Conservation (phyloP, 225 moss, liverwort and hornwort genomes). For the Pseudisothecium myosuroides region DNA sequence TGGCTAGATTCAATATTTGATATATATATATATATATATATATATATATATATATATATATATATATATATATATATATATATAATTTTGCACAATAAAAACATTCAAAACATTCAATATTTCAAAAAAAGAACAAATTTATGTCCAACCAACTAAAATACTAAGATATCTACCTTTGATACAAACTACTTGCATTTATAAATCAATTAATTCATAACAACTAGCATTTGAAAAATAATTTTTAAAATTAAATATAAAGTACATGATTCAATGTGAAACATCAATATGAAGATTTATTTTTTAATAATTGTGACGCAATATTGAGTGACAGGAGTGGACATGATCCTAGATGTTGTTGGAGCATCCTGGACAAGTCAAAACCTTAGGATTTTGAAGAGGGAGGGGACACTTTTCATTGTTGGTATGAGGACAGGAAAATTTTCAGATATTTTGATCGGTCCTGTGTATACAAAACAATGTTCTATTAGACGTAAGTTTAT, state of each 20-base stretch:
- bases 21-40: no score
- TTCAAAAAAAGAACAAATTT: background rate
- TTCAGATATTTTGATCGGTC: conserved; percentile 42
- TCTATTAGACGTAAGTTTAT: conserved; percentile 31
- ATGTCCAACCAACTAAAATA: background rate
- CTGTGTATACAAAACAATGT: conserved; percentile 41
- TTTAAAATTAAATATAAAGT: background rate
- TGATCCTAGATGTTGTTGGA: conserved; percentile 71
- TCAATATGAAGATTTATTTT: background rate
- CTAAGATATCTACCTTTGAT: background rate
- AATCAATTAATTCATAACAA: background rate
- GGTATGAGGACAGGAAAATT: conserved; percentile 36
- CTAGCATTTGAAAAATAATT: background rate
- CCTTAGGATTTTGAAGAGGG: conserved; percentile 45
- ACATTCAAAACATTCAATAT: no score
- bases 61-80: no score
- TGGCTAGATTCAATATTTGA: background rate
- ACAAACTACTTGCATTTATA: background rate
- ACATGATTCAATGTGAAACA: background rate
- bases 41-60: no score
- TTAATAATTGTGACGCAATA: background rate
- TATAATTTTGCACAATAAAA: background rate
- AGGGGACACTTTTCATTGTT: conserved; percentile 60
- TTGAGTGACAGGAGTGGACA: conserved; percentile 41
- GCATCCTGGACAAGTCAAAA: conserved; percentile 63